Evolutionary conservation across 1,284 basidiomycete species (phyloP).

Genomic region (Gomphus sp.): DNA sequence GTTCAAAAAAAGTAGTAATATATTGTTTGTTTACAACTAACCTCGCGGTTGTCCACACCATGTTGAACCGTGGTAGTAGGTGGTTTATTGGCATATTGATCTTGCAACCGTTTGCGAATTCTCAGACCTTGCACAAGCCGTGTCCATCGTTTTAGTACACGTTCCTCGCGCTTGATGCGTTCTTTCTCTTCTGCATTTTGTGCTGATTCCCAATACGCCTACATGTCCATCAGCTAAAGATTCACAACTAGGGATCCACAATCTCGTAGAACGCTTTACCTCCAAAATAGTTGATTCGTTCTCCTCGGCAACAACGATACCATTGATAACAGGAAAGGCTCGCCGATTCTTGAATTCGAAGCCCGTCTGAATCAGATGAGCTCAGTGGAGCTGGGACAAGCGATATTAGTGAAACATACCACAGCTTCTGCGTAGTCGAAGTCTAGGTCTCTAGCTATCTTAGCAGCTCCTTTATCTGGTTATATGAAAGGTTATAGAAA

Average conservation of each 20-base stretch:
- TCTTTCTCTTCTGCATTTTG: constrained; percentile 73
- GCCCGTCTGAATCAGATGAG: constrained; percentile 47
- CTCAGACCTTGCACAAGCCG: constrained; percentile 83
- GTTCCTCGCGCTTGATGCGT: constrained; percentile 66
- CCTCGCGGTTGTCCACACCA: constrained; percentile 8
- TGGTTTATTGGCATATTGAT: constrained; percentile 57
- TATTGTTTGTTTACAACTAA: not conserved
- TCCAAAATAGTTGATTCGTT: constrained; percentile 73
- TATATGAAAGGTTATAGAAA: not conserved
- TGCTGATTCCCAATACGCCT: constrained; percentile 83
- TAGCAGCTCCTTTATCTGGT: constrained; percentile 79
- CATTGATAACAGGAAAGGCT: constrained; percentile 79
- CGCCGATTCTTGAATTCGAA: constrained; percentile 94
- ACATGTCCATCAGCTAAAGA: not conserved
- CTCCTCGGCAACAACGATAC: constrained; percentile 82
- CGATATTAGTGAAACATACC: constrained; percentile 34
- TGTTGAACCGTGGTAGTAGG: not conserved
- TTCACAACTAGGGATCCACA: no score
- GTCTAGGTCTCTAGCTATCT: constrained; percentile 80
- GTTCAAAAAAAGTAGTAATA: not conserved
- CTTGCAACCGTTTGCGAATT: constrained; percentile 74
- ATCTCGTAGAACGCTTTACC: constrained; percentile 28
- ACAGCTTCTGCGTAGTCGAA: constrained; percentile 93
- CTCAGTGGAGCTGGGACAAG: constrained; percentile 6
- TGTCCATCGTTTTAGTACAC: constrained; percentile 83